phyloP scores from a whole-genome alignment of 169 alveolate genomes.

The Eimeria tenella region DNA sequence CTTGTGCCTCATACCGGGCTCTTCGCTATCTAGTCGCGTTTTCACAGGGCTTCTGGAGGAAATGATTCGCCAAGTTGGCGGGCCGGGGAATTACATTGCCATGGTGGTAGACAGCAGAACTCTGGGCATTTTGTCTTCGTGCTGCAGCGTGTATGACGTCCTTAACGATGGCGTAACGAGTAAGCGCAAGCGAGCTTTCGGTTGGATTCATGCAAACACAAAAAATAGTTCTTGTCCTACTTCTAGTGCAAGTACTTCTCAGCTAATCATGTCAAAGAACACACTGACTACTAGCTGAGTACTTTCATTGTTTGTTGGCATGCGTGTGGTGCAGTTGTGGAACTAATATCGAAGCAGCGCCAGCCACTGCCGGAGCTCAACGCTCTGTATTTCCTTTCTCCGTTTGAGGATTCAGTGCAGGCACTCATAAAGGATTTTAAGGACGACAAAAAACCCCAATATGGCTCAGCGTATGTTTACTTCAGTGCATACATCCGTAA shows the following conservation, averaged over 20 bases:
- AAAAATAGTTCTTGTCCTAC: too few species aligned
- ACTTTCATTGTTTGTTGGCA: neutral
- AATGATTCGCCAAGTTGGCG: conserved; percentile 76
- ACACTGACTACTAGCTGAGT: too few species aligned
- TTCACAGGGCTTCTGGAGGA: conserved; percentile 77
- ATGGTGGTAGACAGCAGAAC: conserved; percentile 79
- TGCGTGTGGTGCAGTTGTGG: conserved; percentile 67
- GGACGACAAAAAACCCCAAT: conserved; percentile 73
- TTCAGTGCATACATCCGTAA: conserved; percentile 60
- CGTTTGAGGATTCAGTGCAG: conserved; percentile 59
- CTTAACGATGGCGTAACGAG: conserved; percentile 79
- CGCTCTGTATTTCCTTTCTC: conserved; percentile 79
- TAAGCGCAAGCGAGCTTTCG: neutral
- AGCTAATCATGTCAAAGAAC: too few species aligned
- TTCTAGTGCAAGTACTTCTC: too few species aligned
- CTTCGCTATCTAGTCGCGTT: neutral
- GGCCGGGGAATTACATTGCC: conserved; percentile 75
- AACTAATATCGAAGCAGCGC: conserved; percentile 68
- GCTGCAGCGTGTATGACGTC: conserved; percentile 75
- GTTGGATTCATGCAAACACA: neutral
- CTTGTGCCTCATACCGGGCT: too few species aligned
- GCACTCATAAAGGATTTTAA: conserved; percentile 70
- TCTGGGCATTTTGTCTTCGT: conserved; percentile 66
- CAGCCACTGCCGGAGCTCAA: conserved; percentile 81
- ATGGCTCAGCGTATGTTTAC: conserved; percentile 74